A percentile compares a stretch with the other conserved stretches of the same genome.
Evolutionary conservation across 2,329 filamentous ascomycete species (phyloP).

Genomic region (Cercospora janseana): DNA sequence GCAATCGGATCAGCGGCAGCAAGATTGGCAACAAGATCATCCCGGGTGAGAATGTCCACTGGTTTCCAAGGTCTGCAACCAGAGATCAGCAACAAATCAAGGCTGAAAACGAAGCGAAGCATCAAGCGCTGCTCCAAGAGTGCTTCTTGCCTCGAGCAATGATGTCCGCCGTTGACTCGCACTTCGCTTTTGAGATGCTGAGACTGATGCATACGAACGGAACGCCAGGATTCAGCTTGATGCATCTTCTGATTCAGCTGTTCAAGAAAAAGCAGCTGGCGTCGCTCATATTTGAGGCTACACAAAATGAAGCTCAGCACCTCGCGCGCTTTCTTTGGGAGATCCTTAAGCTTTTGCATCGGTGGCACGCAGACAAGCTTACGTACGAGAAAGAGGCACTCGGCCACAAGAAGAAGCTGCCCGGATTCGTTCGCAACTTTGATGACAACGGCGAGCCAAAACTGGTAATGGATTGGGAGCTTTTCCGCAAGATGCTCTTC

Average conservation of each 20-base stretch:
- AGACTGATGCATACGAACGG: constrained; percentile 83
- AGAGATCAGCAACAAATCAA: constrained; percentile 18
- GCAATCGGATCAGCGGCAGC: constrained; percentile 66
- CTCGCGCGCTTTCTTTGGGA: constrained; percentile 88
- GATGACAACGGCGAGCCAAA: constrained; percentile 60
- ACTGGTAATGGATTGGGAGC: constrained; percentile 74
- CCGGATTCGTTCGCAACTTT: constrained; percentile 77
- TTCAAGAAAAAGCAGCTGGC: constrained; percentile 81
- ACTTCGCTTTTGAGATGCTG: constrained; percentile 83
- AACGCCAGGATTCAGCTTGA: constrained; percentile 80
- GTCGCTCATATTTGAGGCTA: constrained; percentile 82
- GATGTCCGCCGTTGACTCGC: constrained; percentile 80
- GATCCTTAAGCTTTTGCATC: constrained; percentile 72
- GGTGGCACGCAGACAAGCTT: constrained; percentile 77
- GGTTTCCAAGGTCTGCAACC: constrained; percentile 59
- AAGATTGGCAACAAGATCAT: constrained; percentile 58
- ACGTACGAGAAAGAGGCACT: constrained; percentile 81
- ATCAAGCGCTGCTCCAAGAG: constrained; percentile 78
- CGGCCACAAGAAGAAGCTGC: constrained; percentile 62
- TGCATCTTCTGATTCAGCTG: constrained; percentile 77
- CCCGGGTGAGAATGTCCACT: constrained; percentile 44
- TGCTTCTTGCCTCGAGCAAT: constrained; percentile 88
- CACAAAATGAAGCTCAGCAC: constrained; percentile 85
- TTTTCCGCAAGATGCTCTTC: constrained; percentile 80
- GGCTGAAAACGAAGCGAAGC: constrained; percentile 57